Conservation (phyloP, 345 rosid species). For the Camelina hispida region DNA sequence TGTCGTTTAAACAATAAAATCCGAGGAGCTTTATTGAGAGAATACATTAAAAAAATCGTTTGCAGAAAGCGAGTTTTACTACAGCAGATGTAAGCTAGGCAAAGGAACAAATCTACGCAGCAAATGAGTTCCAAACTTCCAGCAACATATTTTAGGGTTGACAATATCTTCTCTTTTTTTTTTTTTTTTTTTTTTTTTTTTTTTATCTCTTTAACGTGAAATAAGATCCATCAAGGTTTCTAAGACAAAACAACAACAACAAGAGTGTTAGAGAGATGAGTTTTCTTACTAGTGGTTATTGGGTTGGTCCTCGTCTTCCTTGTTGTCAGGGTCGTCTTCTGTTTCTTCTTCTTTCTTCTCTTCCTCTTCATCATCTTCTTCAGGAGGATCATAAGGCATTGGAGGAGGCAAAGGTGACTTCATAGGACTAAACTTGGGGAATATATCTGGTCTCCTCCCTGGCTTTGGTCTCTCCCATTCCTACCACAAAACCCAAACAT, state of each 20-base stretch:
- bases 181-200: no score
- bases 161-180: neutral
- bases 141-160: neutral
- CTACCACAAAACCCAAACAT: neutral
- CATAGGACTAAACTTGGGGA: slow-evolving; percentile 1
- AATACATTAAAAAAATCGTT: neutral
- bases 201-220: neutral
- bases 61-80: neutral
- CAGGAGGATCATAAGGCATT: neutral
- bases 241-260: neutral
- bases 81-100: neutral
- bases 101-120: neutral
- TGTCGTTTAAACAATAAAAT: no score
- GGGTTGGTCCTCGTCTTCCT: neutral
- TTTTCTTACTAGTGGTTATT: neutral
- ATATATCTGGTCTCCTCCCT: slow-evolving; percentile 4
- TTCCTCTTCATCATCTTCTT: slow-evolving; percentile 3
- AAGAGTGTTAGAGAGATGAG: neutral
- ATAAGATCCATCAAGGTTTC: neutral
- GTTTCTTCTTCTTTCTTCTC: slow-evolving; percentile 8
- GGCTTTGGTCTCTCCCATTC: slow-evolving; percentile 4
- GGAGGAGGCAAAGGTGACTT: neutral
- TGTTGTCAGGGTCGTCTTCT: neutral
- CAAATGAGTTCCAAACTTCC: neutral
- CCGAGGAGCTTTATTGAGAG: no score